phyloP scores from a whole-genome alignment of 192 early-diverging fungal genomes.

The Backusella tarrabulga region DNA sequence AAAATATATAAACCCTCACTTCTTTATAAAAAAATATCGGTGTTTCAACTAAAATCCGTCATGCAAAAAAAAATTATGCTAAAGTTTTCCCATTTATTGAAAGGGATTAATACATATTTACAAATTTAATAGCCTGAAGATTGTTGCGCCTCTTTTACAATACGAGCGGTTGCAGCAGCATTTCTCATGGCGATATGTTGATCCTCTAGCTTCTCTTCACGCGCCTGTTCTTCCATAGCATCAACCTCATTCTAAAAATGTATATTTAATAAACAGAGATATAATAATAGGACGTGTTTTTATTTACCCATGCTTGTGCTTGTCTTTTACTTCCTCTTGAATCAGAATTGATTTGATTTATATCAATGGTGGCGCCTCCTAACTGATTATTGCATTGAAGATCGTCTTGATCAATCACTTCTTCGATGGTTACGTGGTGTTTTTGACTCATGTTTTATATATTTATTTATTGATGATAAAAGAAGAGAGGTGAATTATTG shows the following conservation, averaged over 20 bases:
- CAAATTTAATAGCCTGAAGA: constrained; percentile 11
- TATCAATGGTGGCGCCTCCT: neutral
- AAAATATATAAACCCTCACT: neutral
- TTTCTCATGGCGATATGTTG: neutral
- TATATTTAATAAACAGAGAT: neutral
- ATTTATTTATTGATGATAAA: neutral
- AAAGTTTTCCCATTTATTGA: neutral
- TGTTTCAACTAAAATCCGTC: neutral
- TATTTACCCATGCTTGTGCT: constrained; percentile 6
- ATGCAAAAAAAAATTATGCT: neutral
- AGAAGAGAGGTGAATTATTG: neutral
- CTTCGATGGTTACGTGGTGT: constrained; percentile 11
- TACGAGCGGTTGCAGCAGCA: constrained; percentile 5
- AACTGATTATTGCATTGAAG: neutral
- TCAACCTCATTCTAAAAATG: neutral
- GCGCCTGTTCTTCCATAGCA: constrained; percentile 13
- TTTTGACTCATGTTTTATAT: neutral
- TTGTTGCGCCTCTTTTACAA: constrained; percentile 11
- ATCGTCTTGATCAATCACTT: constrained; percentile 5
- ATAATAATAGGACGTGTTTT: too few relatives aligned
- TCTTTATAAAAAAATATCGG: neutral
- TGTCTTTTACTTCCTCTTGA: neutral
- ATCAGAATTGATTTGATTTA: neutral
- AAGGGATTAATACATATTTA: neutral
- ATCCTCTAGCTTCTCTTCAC: neutral